Evolutionary conservation across 2,329 filamentous ascomycete genomes (phyloP), one percentile per base, ranked within the genome.

Genomic region (Nothopassalora personata): DNA sequence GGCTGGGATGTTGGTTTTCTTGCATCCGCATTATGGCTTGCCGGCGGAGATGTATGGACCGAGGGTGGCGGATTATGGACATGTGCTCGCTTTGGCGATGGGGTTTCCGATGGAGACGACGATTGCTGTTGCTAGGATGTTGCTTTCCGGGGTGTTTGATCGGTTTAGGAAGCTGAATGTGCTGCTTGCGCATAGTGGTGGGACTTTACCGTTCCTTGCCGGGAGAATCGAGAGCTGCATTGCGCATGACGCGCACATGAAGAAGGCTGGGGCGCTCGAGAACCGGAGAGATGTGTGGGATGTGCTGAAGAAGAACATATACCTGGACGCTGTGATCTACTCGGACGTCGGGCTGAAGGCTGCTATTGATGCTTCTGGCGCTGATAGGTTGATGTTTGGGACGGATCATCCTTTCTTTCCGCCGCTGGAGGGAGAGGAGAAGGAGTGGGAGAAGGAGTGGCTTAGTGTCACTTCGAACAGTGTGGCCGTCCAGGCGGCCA

Each of bases 61-160:
- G 0, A 79, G 87, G 7, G 84, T 83, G 0, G 86, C 87, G 60
- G 80, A 83, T 33, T 96, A 95, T 70, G 92, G 92, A 0, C 92
- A 96, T 72, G 91, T 96, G 0, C 80, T 97, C 2, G 89, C 91
- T 0, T 78, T 97, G 0, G 90, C 91, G 0, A 77, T 97, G 3
- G 92, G 92, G 0, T 96, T 96, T 71, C 91, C 92, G 0, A 83
- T 97, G 65, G 92, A 97, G 75, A 97, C 92, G 0, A 96, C 92
- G 1, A 93, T 97, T 66, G 90, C 91, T 0, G 86, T 96, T 1
- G 85, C 89, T 4, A 81, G 92, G 50, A 95, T 97, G 90, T 86
- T 91, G 56, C 78, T 97, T n/a, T 83, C 87, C 0, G 89, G 90
- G 0, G 88, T 95, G 0, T 96, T 94, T 73, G 91, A 96, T 72